Evolutionary conservation across 108 stramenopile genomes (phyloP).

Genomic region (Cylindrotheca closterium): DNA sequence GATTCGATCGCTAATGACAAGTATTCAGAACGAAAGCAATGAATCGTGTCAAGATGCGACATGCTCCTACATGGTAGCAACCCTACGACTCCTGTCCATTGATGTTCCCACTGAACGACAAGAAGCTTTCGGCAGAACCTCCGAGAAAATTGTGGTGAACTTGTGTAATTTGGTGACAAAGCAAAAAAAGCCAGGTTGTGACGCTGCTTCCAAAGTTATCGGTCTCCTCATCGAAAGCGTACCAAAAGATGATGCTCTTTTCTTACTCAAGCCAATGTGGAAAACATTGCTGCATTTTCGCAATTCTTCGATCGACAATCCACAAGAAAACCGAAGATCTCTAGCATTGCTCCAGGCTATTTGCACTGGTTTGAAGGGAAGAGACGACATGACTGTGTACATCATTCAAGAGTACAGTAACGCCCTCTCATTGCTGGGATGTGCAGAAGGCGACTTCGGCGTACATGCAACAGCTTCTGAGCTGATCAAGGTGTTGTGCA

Average conservation of each 20-base stretch:
- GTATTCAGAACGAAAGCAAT: conserved; percentile 59
- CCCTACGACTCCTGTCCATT: conserved; percentile 27
- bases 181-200: conserved; percentile 10
- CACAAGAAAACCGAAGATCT: background rate
- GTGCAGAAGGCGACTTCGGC: background rate
- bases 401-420: conserved; percentile 13
- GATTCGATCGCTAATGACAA: conserved; percentile 72
- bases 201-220: conserved; percentile 5
- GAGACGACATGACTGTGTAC: background rate
- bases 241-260: background rate
- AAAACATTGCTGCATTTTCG: conserved; percentile 4
- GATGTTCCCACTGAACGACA: conserved; percentile 3
- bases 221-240: conserved; percentile 5
- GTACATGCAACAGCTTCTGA: background rate
- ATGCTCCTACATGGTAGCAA: conserved; percentile 34
- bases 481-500: conserved; percentile 12
- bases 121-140: conserved; percentile 37
- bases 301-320: background rate
- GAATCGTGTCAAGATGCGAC: conserved; percentile 8
- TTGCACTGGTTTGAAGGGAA: conserved; percentile 2
- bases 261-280: conserved; percentile 19
- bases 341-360: conserved; percentile 17
- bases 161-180: conserved; percentile 26
- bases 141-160: conserved; percentile 47
- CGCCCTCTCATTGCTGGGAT: conserved; percentile 6